Base-by-base conservation (phyloP, 2,329 filamentous ascomycete species). In the Penicillium paneum region DNA sequence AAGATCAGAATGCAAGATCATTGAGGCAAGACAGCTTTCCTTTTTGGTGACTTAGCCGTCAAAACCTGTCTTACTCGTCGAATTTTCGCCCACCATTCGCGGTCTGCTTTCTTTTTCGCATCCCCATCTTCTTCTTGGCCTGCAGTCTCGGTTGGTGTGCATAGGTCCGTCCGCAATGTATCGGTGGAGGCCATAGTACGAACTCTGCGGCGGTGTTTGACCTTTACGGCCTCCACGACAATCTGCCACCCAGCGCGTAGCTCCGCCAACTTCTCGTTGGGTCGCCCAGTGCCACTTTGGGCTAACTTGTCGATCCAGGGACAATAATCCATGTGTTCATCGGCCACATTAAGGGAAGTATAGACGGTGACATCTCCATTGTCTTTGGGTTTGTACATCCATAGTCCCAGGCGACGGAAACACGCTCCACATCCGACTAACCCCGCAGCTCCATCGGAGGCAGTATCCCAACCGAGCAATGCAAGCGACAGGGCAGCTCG, bases 311-410 rank as follows among this genome's bases (percentile, higher is more conserved):
- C 90, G 55, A 87, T 81, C 90, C 90, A 94, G 0, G 90, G 90
- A 62, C 90, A 94, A 67, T 92, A 94, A 66, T 90, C 89, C 57
- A 90, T 84, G 71, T 94, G 90, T 69, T 92, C 88, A 5, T 81
- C 80, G 2, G 87, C 74, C 5, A 85, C 84, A 65, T 93, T 86
- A 1, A 94, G 79, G 52, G 83, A 81, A 5, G 67, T 66, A 50
- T 73, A 73, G 8, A 74, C 63, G 12, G 70, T 60, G 0, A 63
- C 51, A 13, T 67, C 68, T 15, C 71, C 73, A 29, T 88, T 81
- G 64, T 84, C 83, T 71, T 87, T 91, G 71, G 86, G 87, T 66
- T 86, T 88, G 71, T 96, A 97, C 78, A 99, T 88, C 94, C 94
- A 99, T 2, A 99, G 79, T 0, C 94, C 94, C 0, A 97, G 79